Conservation (phyloP, 1,139 yeast genomes). For the Hyphopichia khmerensis region DNA sequence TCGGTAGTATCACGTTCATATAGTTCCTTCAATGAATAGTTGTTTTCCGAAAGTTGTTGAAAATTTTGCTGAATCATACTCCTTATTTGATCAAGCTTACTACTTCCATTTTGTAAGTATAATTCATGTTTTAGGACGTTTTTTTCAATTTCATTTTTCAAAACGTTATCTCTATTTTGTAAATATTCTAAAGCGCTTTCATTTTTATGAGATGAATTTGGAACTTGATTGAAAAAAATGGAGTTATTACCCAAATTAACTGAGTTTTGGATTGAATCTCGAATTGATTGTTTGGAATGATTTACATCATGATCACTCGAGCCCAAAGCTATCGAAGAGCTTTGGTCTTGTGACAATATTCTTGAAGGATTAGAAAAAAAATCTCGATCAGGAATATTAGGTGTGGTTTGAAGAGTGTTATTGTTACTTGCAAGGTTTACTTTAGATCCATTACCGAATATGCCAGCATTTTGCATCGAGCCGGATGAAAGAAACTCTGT, state of each 20-base stretch:
- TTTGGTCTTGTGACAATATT: conserved; percentile 5
- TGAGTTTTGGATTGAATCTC: not conserved
- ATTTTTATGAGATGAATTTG: conserved; percentile 5
- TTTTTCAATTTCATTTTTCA: conserved; percentile 21
- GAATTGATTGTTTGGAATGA: not conserved
- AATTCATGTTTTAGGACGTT: conserved; percentile 22
- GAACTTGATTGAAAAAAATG: conserved; percentile 3
- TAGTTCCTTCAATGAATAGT: conserved; percentile 49
- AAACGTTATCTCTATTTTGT: conserved; percentile 23
- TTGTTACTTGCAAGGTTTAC: conserved; percentile 1
- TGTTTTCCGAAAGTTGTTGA: conserved; percentile 39
- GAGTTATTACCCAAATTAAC: conserved; percentile 4
- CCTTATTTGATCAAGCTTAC: conserved; percentile 28
- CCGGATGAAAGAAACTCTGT: conserved; percentile 26
- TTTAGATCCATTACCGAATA: not conserved
- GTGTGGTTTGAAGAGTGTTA: conserved; percentile 4
- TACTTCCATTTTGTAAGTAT: conserved; percentile 30
- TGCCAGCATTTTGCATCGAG: conserved; percentile 5
- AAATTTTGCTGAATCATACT: conserved; percentile 24
- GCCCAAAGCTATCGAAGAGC: not conserved
- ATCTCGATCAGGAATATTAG: conserved; percentile 14
- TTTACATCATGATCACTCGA: conserved; percentile 1
- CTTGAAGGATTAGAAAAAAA: conserved; percentile 22
- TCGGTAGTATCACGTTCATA: conserved; percentile 39
- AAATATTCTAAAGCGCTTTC: conserved; percentile 33